These are phyloP conservation scores for Kurtzmaniella cleridarum DNA, from an alignment of 805 yeast species.

Conservation along the genomic window DNA sequence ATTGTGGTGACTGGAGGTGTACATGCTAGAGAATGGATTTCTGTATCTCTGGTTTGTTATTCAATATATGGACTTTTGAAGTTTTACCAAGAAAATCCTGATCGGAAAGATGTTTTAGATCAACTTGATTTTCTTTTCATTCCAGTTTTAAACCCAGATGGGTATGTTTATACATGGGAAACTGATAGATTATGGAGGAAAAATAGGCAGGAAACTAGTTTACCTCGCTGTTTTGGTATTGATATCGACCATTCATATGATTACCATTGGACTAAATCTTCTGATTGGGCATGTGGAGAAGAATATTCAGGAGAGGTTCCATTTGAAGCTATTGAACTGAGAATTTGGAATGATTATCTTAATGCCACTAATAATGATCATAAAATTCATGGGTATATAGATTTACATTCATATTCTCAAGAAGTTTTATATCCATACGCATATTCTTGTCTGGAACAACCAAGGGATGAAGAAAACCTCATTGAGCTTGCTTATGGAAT, in stretches of 20 bases:
- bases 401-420: constrained; percentile 81
- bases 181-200: constrained; percentile 83
- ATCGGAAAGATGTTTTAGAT: constrained; percentile 44
- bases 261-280: constrained; percentile 60
- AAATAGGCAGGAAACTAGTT: constrained; percentile 70
- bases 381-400: constrained; percentile 69
- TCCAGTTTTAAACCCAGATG: constrained; percentile 89
- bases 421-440: constrained; percentile 82
- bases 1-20: constrained; percentile 78
- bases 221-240: constrained; percentile 69
- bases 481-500: constrained; percentile 78
- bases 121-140: constrained; percentile 67
- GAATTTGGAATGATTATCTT: constrained; percentile 35
- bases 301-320: constrained; percentile 74
- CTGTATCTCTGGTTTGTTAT: constrained; percentile 65
- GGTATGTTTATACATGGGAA: constrained; percentile 79
- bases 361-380: constrained; percentile 46
- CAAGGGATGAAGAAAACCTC: constrained; percentile 77
- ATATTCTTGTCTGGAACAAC: constrained; percentile 64
- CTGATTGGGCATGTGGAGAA: constrained; percentile 74
- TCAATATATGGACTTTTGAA: constrained; percentile 35
- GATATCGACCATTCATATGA: constrained; percentile 84
- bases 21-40: constrained; percentile 90
- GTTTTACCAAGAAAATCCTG: constrained; percentile 24
- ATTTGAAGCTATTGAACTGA: constrained; percentile 46